A percentile compares a stretch with the other conserved stretches of the same genome.
These are phyloP conservation scores for Lactarius sanguifluus DNA, from an alignment of 768 basidiomycete genomes.

Conservation along the genomic window DNA sequence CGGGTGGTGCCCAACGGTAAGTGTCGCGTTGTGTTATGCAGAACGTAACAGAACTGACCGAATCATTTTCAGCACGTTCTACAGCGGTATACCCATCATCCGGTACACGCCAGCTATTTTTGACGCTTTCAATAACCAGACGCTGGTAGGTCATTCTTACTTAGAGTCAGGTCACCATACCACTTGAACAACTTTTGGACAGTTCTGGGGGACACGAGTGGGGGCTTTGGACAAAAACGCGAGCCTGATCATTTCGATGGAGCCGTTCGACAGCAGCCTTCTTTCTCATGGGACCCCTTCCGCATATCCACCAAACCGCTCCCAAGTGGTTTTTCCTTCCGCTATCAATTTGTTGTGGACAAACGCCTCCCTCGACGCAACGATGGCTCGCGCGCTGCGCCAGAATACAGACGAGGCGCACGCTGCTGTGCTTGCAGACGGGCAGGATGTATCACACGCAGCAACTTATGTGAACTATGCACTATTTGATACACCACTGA, in stretches of 20 bases:
- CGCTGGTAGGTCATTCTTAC: neutral
- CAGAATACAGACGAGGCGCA: neutral
- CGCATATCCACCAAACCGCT: constrained; percentile 25
- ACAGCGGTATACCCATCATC: neutral
- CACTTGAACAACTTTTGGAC: neutral
- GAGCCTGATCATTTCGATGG: neutral
- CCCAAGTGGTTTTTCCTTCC: constrained; percentile 11
- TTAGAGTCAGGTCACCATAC: neutral
- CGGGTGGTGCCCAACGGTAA: neutral
- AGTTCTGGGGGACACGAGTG: constrained; percentile 14
- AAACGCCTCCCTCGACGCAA: constrained; percentile 38
- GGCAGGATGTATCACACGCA: constrained; percentile 24
- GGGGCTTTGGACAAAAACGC: constrained; percentile 4
- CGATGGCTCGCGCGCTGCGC: constrained; percentile 44
- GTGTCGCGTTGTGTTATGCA: neutral
- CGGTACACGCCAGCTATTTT: constrained; percentile 4
- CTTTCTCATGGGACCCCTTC: constrained; percentile 19
- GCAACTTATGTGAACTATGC: constrained; percentile 28
- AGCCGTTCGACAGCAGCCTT: constrained; percentile 4
- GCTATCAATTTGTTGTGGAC: neutral
- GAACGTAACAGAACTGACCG: neutral
- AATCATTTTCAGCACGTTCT: neutral
- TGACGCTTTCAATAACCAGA: neutral
- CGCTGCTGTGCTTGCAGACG: constrained; percentile 26
- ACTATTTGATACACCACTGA: constrained; percentile 22